Conservation (phyloP, 495 filamentous ascomycete species). For the Lasiosphaeriaceae sp. region DNA sequence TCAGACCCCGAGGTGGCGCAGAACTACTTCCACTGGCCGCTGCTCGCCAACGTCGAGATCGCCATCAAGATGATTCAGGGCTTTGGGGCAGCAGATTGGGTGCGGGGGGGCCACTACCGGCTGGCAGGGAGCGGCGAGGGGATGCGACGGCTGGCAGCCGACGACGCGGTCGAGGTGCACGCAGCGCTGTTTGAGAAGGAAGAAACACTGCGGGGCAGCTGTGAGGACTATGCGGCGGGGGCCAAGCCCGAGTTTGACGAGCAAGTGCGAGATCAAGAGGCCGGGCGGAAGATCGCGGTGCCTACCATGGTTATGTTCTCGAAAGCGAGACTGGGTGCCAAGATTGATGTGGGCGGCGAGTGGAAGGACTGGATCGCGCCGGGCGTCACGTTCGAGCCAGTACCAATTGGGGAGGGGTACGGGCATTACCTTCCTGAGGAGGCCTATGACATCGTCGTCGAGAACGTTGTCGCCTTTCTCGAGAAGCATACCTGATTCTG, state of each 20-base stretch:
- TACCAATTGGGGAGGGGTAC: conserved; percentile 34
- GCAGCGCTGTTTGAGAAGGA: conserved; percentile 35
- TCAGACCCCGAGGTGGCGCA: conserved; percentile 20
- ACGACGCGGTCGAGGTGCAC: conserved; percentile 36
- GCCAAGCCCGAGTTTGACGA: conserved; percentile 37
- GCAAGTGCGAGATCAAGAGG: conserved; percentile 42
- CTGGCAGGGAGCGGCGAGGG: conserved; percentile 25
- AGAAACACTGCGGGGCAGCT: conserved; percentile 32
- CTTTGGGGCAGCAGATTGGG: conserved; percentile 39
- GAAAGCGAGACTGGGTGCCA: conserved; percentile 36
- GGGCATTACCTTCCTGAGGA: conserved; percentile 54
- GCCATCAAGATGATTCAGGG: conserved; percentile 42
- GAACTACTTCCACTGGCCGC: conserved; percentile 47
- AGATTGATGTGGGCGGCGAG: conserved; percentile 39
- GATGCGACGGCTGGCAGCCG: conserved; percentile 5
- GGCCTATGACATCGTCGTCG: conserved; percentile 35
- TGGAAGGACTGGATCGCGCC: conserved; percentile 47
- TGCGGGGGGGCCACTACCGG: conserved; percentile 23
- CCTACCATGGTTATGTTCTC: conserved; percentile 43
- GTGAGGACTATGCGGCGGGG: conserved; percentile 46
- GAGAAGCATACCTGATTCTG: background rate
- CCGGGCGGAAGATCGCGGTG: conserved; percentile 39
- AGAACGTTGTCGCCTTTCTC: conserved; percentile 28
- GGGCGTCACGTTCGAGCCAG: conserved; percentile 21
- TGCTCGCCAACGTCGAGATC: conserved; percentile 44